A percentile compares a stretch with the other conserved stretches of the same genome.
Evolutionary conservation across 352 stramenopile genomes (phyloP).

Genomic region (Pythium vanterpoolii): DNA sequence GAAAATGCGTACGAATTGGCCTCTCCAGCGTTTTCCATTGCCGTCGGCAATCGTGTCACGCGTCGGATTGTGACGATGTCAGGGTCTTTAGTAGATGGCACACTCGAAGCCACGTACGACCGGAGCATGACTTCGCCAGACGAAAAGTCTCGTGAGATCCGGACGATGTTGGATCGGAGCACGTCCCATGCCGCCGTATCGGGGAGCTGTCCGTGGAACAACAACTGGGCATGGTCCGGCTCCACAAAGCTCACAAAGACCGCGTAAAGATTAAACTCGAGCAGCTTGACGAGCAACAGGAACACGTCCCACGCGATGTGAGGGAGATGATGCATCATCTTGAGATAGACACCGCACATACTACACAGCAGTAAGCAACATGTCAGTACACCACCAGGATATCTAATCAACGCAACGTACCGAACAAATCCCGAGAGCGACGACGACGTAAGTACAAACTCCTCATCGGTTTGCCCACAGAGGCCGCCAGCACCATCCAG

Average conservation of each 20-base stretch:
- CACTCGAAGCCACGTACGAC: constrained; percentile 1
- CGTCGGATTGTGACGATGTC: constrained; percentile 46
- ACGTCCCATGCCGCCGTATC: constrained; percentile 8
- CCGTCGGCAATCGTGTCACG: constrained; percentile 39
- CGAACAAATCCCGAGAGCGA: constrained; percentile 67
- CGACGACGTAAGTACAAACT: constrained; percentile 74
- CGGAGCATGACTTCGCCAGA: constrained; percentile 21
- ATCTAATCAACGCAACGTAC: constrained; percentile 35
- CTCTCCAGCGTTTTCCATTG: constrained; percentile 50
- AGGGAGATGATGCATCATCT: constrained; percentile 85
- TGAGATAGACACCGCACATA: constrained; percentile 79
- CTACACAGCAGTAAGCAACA: constrained; percentile 22
- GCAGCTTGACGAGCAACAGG: constrained; percentile 65
- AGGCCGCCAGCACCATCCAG: neutral
- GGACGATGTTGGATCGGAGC: constrained; percentile 9
- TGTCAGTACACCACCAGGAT: neutral
- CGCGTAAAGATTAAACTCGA: constrained; percentile 79
- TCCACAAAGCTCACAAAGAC: constrained; percentile 68
- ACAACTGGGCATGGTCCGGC: constrained; percentile 37
- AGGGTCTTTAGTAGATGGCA: constrained; percentile 17
- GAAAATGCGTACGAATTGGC: constrained; percentile 57
- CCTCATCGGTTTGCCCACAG: constrained; percentile 20
- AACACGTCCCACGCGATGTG: constrained; percentile 71
- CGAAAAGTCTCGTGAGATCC: constrained; percentile 11
- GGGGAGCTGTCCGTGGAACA: constrained; percentile 35